These are phyloP conservation scores for Hordeum vulgare DNA, from an alignment of 176 grass and related monocot species.

Conservation along the genomic window DNA sequence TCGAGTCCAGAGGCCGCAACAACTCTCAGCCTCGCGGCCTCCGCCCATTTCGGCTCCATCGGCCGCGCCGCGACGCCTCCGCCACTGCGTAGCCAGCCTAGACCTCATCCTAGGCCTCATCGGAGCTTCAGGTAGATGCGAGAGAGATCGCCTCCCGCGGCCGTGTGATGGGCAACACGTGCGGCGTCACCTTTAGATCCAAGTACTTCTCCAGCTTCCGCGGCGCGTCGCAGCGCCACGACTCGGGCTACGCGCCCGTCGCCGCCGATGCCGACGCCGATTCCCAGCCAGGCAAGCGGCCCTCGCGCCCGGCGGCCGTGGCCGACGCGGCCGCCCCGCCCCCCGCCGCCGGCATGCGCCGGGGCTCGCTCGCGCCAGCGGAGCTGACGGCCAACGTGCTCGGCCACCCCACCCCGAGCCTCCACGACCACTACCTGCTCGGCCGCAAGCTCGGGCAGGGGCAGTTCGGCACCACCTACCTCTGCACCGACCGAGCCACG, in stretches of 20 bases:
- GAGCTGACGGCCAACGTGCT: constrained; percentile 62
- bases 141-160: constrained; percentile 12
- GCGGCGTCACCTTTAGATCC: constrained; percentile 55
- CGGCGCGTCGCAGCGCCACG: constrained; percentile 36
- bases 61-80: not conserved
- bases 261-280: constrained; percentile 10
- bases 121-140: constrained; percentile 3
- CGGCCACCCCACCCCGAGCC: constrained; percentile 64
- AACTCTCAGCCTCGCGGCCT: not conserved
- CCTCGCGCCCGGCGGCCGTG: constrained; percentile 6
- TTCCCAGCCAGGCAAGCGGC: not conserved
- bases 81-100: not conserved
- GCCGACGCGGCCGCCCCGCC: constrained; percentile 11
- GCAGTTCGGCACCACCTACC: constrained; percentile 90
- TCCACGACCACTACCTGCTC: constrained; percentile 70
- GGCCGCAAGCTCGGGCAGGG: constrained; percentile 91
- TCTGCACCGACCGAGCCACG: constrained; percentile 80
- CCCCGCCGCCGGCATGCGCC: constrained; percentile 32
- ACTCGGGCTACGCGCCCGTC: constrained; percentile 33
- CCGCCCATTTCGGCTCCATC: not conserved
- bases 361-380: constrained; percentile 36
- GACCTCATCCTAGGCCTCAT: not conserved
- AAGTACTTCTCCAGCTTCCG: constrained; percentile 59
- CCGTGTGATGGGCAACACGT: constrained; percentile 51
- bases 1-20: not conserved